Base-by-base conservation (phyloP, 495 filamentous ascomycete genomes). In the Chlorociboria aeruginascens region DNA sequence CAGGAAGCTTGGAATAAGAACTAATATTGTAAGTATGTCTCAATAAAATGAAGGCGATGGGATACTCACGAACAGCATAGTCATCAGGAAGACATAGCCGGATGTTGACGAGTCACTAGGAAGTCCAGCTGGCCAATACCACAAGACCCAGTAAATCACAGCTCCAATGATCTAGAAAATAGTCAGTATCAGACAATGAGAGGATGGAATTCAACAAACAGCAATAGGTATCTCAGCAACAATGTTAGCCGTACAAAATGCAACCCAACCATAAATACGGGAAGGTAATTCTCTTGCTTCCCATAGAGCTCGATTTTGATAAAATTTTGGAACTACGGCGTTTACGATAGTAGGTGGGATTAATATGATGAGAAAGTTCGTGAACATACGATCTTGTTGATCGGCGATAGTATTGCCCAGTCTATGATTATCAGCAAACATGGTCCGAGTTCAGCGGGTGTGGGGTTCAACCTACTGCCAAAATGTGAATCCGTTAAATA, bases 21-120 rank as follows among this genome's bases (percentile, higher is more conserved):
- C 49, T 52, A 14, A n/a, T 7, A 33, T 33, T 33, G 34, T 45
- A 7, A 45, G 43, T 33, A 33, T 10, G 7, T 33, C n/a, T 35
- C n/a, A 8, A 43, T 25, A 14, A 43, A 12, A 28, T 33, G 1
- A 25, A 25, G 20, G 3, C 17, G 33, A 32, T 13, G 25, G 11
- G 20, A 33, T 14, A 73, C 59, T 20, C 82, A 66, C 86, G 67
- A 90, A 89, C 0, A 92, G 72, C 56, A 93, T 66, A 1, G 77
- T 78, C 80, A 94, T 87, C 14, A 94, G 65, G 70, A 84, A 95
- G 38, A 85, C 80, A 60, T 93, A 93, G 37, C 89, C 86, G 0
- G 86, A 76, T 0, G 71, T 72, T 36, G 81, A 82, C 3, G 72
- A 68, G 47, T 83, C 76, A 0, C 65, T 68, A 0, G 85, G 81